phyloP scores from a whole-genome alignment of 768 basidiomycete genomes.

The Nidularia pulvinata region DNA sequence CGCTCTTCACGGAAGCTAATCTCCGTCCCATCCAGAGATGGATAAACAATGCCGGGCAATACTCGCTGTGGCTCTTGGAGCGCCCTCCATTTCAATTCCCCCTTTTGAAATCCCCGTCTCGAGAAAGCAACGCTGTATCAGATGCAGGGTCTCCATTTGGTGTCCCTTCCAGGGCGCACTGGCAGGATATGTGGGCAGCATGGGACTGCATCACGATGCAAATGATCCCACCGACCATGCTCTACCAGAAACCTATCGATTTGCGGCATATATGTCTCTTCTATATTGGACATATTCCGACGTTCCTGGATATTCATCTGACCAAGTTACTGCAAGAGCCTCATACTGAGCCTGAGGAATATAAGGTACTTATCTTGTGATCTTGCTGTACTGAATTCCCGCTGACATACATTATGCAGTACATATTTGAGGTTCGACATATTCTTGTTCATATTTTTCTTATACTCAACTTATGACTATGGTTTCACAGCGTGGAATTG shows the following conservation, averaged over 20 bases:
- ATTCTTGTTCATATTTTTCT: not conserved
- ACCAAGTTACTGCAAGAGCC: conserved; percentile 73
- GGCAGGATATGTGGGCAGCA: conserved; percentile 80
- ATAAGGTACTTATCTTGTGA: conserved; percentile 46
- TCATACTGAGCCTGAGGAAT: conserved; percentile 82
- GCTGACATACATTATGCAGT: conserved; percentile 36
- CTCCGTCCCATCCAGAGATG: conserved; percentile 88
- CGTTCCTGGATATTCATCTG: conserved; percentile 91
- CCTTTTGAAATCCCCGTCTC: conserved; percentile 40
- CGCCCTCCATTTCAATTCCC: conserved; percentile 83
- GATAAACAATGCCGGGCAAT: conserved; percentile 70
- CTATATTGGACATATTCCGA: conserved; percentile 92
- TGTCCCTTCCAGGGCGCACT: conserved; percentile 75
- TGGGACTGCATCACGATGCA: conserved; percentile 86
- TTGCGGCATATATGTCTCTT: conserved; percentile 97
- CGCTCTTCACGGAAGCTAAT: conserved; percentile 71
- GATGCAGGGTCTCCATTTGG: conserved; percentile 50
- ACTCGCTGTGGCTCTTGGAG: conserved; percentile 91
- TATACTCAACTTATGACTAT: not conserved
- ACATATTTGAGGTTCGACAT: conserved; percentile 78
- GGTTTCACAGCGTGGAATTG: conserved; percentile 81
- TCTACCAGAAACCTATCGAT: conserved; percentile 91
- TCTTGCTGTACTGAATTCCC: conserved; percentile 4
- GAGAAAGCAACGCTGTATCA: conserved; percentile 14
- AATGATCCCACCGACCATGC: conserved; percentile 88